Evolutionary conservation across 192 early-diverging fungal species (phyloP), one percentile per base, ranked within the genome.

Genomic region (Thamnidium elegans): DNA sequence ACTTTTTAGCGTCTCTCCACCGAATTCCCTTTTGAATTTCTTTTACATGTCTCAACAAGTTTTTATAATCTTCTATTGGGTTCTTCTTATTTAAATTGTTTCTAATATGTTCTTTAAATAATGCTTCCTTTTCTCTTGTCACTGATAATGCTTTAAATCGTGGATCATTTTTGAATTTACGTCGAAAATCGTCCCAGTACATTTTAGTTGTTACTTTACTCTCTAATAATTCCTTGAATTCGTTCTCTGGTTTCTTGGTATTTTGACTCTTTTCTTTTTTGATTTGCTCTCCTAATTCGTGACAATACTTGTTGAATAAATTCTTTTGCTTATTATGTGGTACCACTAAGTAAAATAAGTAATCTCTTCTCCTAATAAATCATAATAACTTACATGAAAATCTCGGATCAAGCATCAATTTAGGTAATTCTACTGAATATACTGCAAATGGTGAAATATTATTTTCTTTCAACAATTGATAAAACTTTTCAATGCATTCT

Each of bases 261-360:
- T 73, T 23, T 69, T 78, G 36, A 62, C 67, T 50, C 71, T 61
- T 78, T 56, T 82, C 75, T 42, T 79, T 72, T 59, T 75, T 79
- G 34, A 87, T 74, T 62, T 90, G 81, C 4, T 66, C 72, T 30
- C 77, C 83, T 32, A 83, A 72, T 42, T 79, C 73, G n/a, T 79
- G 78, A 75, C 92, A 94, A 62, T 78, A 94, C 50, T 89, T 75
- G 17, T 94, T 90, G 66, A 89, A 94, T 10, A 86, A 59, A 36
- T 70, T 73, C 65, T 88, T 84, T 5, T 83, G 75, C 21, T 84
- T 81, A 67, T 86, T 89, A 61, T 72, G 68, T 30, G 69, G 68
- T 11, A 76, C 71, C 19, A 82, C 72, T 76, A 61, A 50, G 17
- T 50, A 65, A 36, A 61, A 61, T 39, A 48, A 50, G 7, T 43